Conservation (phyloP, 2,329 filamentous ascomycete species). For the Annulohypoxylon truncatum region DNA sequence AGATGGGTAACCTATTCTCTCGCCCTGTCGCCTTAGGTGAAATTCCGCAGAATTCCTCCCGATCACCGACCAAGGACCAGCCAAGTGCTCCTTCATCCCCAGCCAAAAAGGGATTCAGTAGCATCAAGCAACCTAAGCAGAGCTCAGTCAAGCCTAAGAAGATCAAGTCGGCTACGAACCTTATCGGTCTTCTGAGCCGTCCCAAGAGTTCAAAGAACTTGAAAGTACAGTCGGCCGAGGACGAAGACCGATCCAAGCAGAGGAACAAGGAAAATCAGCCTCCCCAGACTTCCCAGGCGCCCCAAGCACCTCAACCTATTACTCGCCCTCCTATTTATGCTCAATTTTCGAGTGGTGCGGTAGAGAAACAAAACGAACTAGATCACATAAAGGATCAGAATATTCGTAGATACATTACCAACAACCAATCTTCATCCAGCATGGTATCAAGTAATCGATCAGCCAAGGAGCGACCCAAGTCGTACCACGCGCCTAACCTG, state of each 20-base stretch:
- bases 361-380: conserved; percentile 43
- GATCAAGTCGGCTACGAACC: conserved; percentile 83
- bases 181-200: conserved; percentile 80
- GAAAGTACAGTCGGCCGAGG: conserved; percentile 63
- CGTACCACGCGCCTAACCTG: conserved; percentile 57
- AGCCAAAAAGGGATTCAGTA: conserved; percentile 44
- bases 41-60: conserved; percentile 62
- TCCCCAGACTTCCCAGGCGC: conserved; percentile 56
- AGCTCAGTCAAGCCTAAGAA: conserved; percentile 75
- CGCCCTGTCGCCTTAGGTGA: conserved; percentile 64
- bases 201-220: conserved; percentile 79
- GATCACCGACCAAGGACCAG: conserved; percentile 44
- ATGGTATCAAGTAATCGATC: conserved; percentile 38
- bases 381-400: conserved; percentile 28
- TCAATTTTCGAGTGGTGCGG: conserved; percentile 69
- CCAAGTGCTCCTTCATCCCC: conserved; percentile 43
- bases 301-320: conserved; percentile 57
- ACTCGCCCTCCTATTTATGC: conserved; percentile 80
- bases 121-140: conserved; percentile 54
- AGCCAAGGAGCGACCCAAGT: conserved; percentile 62
- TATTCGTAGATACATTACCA: conserved; percentile 4
- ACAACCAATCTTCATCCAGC: conserved; percentile 28
- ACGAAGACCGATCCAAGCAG: conserved; percentile 58
- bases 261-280: conserved; percentile 85
- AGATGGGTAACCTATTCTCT: conserved; percentile 50